Evolutionary conservation across 140 eudicot species (phyloP).

Genomic region (Bidens hawaiensis): DNA sequence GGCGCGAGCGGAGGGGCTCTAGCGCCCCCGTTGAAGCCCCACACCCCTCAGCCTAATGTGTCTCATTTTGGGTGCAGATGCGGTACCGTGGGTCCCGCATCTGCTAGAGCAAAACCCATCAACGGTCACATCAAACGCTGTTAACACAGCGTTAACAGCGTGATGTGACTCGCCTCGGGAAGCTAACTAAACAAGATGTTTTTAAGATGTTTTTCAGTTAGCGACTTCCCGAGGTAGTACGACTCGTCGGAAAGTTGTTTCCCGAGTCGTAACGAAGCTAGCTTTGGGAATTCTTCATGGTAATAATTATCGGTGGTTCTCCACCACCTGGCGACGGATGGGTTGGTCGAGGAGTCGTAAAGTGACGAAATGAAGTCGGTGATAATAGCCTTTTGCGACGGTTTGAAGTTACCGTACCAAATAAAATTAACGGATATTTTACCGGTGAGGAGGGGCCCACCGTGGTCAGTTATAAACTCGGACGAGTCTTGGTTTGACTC

Average conservation of each 20-base stretch:
- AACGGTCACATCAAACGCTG: constrained; percentile 39
- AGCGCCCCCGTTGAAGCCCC: too few relatives aligned
- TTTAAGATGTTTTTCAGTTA: constrained; percentile 26
- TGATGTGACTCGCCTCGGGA: constrained; percentile 21
- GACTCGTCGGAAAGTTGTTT: constrained; percentile 35
- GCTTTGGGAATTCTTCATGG: too few relatives aligned
- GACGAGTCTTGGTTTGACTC: constrained; percentile 27
- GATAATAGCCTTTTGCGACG: constrained; percentile 45
- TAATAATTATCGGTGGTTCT: constrained; percentile 40
- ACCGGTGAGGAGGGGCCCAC: constrained; percentile 52
- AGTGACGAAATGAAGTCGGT: constrained; percentile 57
- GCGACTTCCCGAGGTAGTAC: constrained; percentile 38
- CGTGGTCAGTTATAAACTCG: constrained; percentile 37
- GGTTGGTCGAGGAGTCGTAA: constrained; percentile 25
- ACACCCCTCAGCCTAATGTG: too few relatives aligned
- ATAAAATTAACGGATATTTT: constrained; percentile 48
- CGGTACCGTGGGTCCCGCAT: constrained; percentile 48
- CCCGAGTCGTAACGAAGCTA: constrained; percentile 19
- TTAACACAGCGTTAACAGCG: constrained; percentile 47
- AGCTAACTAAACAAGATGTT: constrained; percentile 35
- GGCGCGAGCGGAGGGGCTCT: too few relatives aligned
- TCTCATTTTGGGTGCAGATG: not conserved
- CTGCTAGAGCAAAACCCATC: constrained; percentile 47
- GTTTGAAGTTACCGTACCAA: constrained; percentile 56
- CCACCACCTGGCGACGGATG: constrained; percentile 66